Evolutionary conservation across 257 asterid species (phyloP).

Genomic region (Mitragyna speciosa): DNA sequence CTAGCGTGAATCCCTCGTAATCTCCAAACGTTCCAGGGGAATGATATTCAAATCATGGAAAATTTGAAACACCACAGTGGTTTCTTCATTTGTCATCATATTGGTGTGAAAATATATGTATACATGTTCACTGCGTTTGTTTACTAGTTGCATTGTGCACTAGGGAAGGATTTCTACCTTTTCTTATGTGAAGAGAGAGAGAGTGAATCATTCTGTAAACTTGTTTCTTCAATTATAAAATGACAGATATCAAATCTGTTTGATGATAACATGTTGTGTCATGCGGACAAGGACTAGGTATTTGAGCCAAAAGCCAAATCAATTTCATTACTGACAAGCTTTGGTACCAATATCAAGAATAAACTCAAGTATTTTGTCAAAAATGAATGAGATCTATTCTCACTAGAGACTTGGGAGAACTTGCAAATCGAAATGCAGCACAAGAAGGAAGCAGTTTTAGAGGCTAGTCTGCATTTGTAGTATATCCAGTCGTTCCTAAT

Average conservation of each 20-base stretch:
- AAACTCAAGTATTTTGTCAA: too few relatives aligned
- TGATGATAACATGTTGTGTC: too few relatives aligned
- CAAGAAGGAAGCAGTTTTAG: too few relatives aligned
- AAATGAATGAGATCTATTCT: too few relatives aligned
- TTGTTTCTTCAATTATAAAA: too few relatives aligned
- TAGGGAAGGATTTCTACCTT: neutral
- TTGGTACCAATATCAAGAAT: too few relatives aligned
- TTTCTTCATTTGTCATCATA: neutral
- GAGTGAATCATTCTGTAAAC: neutral
- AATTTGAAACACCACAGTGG: neutral
- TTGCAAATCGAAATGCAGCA: too few relatives aligned
- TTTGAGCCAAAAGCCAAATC: too few relatives aligned
- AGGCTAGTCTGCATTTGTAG: neutral
- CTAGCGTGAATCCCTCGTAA: neutral
- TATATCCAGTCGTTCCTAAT: neutral
- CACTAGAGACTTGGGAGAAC: too few relatives aligned
- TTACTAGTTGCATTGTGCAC: neutral
- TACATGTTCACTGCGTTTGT: neutral
- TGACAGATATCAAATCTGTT: too few relatives aligned
- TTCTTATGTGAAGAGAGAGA: neutral
- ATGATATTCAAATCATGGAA: neutral
- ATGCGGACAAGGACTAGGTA: too few relatives aligned
- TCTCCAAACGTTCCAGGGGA: neutral
- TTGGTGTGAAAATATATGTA: neutral
- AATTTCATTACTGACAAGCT: too few relatives aligned